These are phyloP conservation scores for Leucocoprinus leucothites DNA, from an alignment of 768 basidiomycete genomes.

Conservation along the genomic window DNA sequence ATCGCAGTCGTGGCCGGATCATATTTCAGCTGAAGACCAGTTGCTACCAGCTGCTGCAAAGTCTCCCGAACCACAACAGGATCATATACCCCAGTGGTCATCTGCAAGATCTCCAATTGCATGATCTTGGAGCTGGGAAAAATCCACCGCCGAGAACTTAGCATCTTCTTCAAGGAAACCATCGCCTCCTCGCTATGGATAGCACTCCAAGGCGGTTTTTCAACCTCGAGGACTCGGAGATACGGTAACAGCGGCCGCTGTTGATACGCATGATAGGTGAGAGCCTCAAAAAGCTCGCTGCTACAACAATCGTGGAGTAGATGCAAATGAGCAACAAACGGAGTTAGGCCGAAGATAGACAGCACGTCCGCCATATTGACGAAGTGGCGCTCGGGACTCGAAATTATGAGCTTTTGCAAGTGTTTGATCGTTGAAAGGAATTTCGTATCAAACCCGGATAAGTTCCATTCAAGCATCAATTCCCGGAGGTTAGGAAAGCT, in stretches of 20 bases:
- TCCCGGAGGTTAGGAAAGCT: slow-evolving; percentile 5
- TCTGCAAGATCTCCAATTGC: background rate
- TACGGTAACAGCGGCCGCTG: slow-evolving; percentile 3
- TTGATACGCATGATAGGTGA: slow-evolving; percentile 6
- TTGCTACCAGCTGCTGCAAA: background rate
- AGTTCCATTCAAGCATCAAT: slow-evolving; percentile 3
- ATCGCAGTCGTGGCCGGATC: background rate
- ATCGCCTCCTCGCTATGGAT: background rate
- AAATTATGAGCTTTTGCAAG: slow-evolving; percentile 1
- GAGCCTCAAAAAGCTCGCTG: slow-evolving; percentile 2
- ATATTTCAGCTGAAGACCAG: background rate
- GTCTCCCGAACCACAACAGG: background rate
- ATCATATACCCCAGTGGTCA: background rate
- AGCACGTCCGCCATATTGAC: background rate
- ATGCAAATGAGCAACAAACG: background rate
- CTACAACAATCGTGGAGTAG: background rate
- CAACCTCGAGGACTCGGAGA: background rate
- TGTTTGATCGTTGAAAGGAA: slow-evolving; percentile 6
- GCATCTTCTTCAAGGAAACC: background rate
- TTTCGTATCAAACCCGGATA: slow-evolving; percentile 1
- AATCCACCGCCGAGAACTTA: slow-evolving; percentile 1
- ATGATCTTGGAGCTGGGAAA: background rate
- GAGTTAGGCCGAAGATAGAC: background rate
- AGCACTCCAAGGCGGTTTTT: background rate
- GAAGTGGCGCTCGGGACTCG: background rate